Evolutionary conservation across 2,329 filamentous ascomycete genomes (phyloP).

Genomic region (Fusarium falciforme): DNA sequence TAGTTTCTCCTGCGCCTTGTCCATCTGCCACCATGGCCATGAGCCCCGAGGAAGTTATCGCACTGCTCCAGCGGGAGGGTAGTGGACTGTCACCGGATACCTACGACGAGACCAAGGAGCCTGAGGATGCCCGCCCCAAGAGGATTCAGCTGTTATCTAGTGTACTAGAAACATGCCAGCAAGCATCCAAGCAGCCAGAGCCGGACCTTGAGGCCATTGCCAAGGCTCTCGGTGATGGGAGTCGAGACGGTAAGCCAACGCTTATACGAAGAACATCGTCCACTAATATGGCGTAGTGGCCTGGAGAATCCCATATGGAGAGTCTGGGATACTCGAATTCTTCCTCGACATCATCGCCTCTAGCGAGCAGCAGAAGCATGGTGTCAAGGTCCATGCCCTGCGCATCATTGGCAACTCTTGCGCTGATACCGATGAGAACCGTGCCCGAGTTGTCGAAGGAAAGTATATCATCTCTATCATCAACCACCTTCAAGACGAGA

Average conservation of each 20-base stretch:
- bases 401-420: constrained; percentile 72
- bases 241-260: constrained; percentile 62
- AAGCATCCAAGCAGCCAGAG: constrained; percentile 53
- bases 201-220: constrained; percentile 58
- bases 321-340: constrained; percentile 68
- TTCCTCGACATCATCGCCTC: constrained; percentile 60
- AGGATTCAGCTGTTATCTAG: constrained; percentile 50
- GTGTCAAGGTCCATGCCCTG: constrained; percentile 65
- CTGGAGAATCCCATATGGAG: constrained; percentile 68
- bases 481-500: constrained; percentile 58
- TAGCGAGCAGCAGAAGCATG: constrained; percentile 50
- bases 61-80: constrained; percentile 50
- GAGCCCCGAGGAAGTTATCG: constrained; percentile 52
- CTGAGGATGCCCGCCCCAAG: constrained; percentile 32
- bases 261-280: background rate
- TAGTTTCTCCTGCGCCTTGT: background rate
- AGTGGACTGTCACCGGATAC: constrained; percentile 42
- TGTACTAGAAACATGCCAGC: constrained; percentile 53
- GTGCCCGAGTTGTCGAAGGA: constrained; percentile 64
- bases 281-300: constrained; percentile 53
- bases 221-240: constrained; percentile 66
- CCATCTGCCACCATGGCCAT: constrained; percentile 34
- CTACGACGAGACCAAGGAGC: constrained; percentile 43
- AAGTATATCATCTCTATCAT: constrained; percentile 62
- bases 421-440: constrained; percentile 72